Evolutionary conservation across 768 basidiomycete genomes (phyloP), one percentile per base, ranked within the genome.

Genomic region (Gymnopilus junonius): DNA sequence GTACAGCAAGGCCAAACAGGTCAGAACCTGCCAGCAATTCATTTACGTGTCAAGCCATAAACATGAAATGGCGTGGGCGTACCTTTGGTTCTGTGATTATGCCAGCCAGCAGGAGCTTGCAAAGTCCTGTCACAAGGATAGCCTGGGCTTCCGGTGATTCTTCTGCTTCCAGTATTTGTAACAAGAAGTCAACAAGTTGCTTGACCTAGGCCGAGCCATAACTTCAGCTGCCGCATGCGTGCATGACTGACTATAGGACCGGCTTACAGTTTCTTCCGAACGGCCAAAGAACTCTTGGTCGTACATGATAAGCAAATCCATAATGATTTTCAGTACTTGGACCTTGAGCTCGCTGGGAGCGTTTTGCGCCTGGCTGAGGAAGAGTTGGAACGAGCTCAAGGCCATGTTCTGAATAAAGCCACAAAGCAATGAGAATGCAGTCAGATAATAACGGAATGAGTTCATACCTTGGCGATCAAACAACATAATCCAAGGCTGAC

Each of bases 301-400:
- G 67, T 98, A 93, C 58, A 97, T 88, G 83, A 97, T 89, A 67
- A 98, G 75, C 57, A 97, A 78, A 73, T 99, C 97, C 70, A 98
- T 94, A 15, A 97, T 80, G 55, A 95, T 86, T 70, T 95, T 91
- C 42, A 97, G 78, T 1, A 94, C 88, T 62, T 90, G 88, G 31
- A 91, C 76, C 75, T 90, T 90, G 62, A 97, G 82, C 15, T 89
- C 84, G 56, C 90, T 89, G 2, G 93, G 90, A 1, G 91, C 87
- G 27, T 83, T 81, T 68, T 92, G 87, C 0, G 94, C 85, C 74
- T 96, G 94, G 40, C 87, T 85, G 23, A 71, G 55, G 79, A 98
- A 97, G 0, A 99, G 83, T 55, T 92, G 91, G 79, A 98, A 94
- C 8, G 84, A 85, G 62, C 76, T 79, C 43, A 84, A 60, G 0